These are phyloP conservation scores for Amaranthus palmeri DNA, from an alignment of 148 eudicot genomes.

Conservation along the genomic window DNA sequence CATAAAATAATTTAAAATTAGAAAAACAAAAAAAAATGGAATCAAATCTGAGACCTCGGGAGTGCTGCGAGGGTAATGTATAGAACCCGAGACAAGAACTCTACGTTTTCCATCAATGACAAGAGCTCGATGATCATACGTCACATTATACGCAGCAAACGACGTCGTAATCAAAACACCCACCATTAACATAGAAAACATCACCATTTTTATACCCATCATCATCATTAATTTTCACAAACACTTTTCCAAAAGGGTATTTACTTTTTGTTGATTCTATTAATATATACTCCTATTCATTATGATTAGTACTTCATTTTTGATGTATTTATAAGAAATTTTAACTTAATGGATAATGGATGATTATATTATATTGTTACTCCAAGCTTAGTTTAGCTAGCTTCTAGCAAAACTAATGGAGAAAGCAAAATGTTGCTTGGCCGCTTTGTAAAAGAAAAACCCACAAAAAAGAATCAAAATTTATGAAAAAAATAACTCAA, in stretches of 20 bases:
- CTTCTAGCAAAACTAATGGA: background rate
- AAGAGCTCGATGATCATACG: conserved; percentile 76
- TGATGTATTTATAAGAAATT: background rate
- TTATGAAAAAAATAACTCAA: background rate
- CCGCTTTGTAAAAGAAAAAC: conserved; percentile 21
- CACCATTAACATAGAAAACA: conserved; percentile 7
- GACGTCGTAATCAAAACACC: conserved; percentile 30
- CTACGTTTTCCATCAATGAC: conserved; percentile 80
- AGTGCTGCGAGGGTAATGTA: conserved; percentile 98
- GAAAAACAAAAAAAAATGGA: background rate
- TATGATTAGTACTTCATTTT: background rate
- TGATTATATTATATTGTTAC: background rate
- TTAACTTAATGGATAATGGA: background rate
- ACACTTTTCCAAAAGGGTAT: background rate
- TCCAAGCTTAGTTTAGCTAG: background rate
- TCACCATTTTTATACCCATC: conserved; percentile 8
- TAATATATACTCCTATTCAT: background rate
- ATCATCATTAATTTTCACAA: background rate
- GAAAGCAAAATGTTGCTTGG: conserved; percentile 31
- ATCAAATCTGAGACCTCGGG: conserved; percentile 48
- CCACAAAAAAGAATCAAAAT: background rate
- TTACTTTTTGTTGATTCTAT: background rate
- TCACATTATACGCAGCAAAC: conserved; percentile 48
- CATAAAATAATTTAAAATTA: background rate
- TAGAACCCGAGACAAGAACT: conserved; percentile 77